phyloP scores from a whole-genome alignment of 345 rosid genomes.

The Syzygium aqueum region DNA sequence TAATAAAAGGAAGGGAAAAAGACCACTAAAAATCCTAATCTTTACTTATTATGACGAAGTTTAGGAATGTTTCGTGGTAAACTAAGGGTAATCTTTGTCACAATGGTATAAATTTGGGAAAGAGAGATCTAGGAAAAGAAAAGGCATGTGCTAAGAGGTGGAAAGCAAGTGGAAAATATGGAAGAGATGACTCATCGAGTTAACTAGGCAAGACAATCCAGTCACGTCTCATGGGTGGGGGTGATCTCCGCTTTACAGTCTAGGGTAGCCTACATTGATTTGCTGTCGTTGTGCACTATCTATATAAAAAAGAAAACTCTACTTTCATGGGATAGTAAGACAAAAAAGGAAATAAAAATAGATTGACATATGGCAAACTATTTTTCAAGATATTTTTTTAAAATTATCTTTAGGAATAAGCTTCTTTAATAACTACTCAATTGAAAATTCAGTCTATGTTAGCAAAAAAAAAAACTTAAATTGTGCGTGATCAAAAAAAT shows the following conservation, averaged over 20 bases:
- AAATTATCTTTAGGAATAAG: neutral
- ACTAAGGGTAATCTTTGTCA: too few relatives aligned
- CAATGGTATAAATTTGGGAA: slow-evolving; percentile 3
- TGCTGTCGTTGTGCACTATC: neutral
- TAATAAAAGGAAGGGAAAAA: neutral
- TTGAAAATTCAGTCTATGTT: neutral
- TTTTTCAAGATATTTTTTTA: neutral
- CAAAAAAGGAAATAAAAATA: neutral
- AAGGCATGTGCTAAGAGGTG: slow-evolving; percentile 1
- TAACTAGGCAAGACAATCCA: neutral
- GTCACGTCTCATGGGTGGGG: neutral
- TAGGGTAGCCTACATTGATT: neutral
- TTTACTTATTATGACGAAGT: too few relatives aligned
- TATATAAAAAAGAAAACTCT: neutral
- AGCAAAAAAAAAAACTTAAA: neutral
- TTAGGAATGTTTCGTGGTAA: neutral
- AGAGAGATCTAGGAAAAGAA: slow-evolving; percentile 22
- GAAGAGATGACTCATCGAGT: neutral
- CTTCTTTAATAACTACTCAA: neutral
- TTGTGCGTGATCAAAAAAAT: neutral
- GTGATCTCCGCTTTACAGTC: neutral
- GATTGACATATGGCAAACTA: neutral
- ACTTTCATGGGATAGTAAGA: neutral
- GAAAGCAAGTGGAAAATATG: slow-evolving; percentile 1
- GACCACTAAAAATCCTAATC: neutral